Percentiles rank a stretch among this genome's conserved stretches.
phyloP scores from a whole-genome alignment of 1,139 yeast species.

The Arxiozyma slooffiae region DNA sequence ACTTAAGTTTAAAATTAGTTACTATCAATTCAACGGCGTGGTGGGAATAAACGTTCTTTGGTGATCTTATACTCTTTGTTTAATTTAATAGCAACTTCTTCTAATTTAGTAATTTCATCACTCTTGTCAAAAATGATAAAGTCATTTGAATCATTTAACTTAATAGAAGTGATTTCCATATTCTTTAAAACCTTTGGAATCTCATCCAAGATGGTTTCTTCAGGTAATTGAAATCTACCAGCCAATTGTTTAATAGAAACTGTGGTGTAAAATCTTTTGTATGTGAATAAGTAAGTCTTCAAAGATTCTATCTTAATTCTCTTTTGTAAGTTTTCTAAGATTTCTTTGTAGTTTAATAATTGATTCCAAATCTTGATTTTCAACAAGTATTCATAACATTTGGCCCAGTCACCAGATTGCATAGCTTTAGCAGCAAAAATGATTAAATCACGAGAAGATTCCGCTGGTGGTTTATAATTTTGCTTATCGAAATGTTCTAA shows the following conservation, averaged over 20 bases:
- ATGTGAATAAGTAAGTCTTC: constrained; percentile 80
- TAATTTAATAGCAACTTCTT: constrained; percentile 77
- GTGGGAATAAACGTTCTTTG: constrained; percentile 25
- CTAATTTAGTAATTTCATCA: constrained; percentile 75
- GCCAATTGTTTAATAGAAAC: constrained; percentile 63
- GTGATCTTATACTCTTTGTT: constrained; percentile 57
- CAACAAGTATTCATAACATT: constrained; percentile 60
- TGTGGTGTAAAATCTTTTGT: constrained; percentile 65
- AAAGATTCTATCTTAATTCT: constrained; percentile 85
- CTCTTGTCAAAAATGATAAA: constrained; percentile 57
- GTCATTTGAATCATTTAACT: constrained; percentile 49
- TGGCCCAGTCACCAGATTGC: constrained; percentile 83
- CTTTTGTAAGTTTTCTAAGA: constrained; percentile 59
- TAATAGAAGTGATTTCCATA: constrained; percentile 60
- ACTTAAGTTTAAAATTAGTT: not conserved
- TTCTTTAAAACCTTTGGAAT: constrained; percentile 66
- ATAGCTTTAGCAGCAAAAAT: constrained; percentile 88
- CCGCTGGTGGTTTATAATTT: constrained; percentile 96
- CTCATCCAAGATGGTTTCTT: constrained; percentile 48
- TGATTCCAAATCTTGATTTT: constrained; percentile 84
- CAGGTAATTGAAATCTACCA: constrained; percentile 53
- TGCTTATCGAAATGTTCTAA: constrained; percentile 92
- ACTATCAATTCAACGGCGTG: not conserved
- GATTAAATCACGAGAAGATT: constrained; percentile 87
- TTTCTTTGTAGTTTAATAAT: constrained; percentile 56